These are phyloP conservation scores for Fragilaria crotonensis DNA, from an alignment of 108 stramenopile species.

Conservation along the genomic window DNA sequence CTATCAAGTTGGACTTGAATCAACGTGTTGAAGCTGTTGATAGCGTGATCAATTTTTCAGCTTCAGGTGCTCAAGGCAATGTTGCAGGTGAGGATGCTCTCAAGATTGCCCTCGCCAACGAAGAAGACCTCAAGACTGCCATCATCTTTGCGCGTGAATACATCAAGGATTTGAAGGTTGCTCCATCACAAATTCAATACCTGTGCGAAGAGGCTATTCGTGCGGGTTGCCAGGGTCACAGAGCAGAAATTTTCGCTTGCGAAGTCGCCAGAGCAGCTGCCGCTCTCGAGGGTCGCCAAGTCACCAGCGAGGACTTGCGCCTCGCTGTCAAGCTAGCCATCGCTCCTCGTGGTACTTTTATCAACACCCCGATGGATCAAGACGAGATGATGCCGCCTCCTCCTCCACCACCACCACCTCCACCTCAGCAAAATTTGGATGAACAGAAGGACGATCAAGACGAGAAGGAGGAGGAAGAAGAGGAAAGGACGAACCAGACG, in stretches of 20 bases:
- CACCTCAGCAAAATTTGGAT: conserved; percentile 77
- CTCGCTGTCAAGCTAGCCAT: conserved; percentile 95
- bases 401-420: conserved; percentile 88
- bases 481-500: conserved; percentile 53
- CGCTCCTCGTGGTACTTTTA: conserved; percentile 90
- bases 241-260: conserved; percentile 92
- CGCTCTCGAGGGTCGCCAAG: conserved; percentile 87
- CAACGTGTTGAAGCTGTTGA: conserved; percentile 84
- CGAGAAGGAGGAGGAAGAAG: conserved; percentile 74
- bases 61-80: conserved; percentile 52
- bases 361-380: conserved; percentile 75
- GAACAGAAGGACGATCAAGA: conserved; percentile 76
- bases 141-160: conserved; percentile 93
- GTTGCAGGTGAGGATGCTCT: conserved; percentile 54
- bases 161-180: conserved; percentile 69
- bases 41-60: conserved; percentile 71
- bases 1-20: conserved; percentile 59
- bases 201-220: conserved; percentile 94
- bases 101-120: conserved; percentile 68
- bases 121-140: conserved; percentile 89
- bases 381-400: conserved; percentile 85
- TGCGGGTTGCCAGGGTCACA: conserved; percentile 93
- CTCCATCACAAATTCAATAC: conserved; percentile 89
- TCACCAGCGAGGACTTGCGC: conserved; percentile 77
- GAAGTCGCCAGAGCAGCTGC: conserved; percentile 90